Conservation (phyloP, 192 early-diverging fungal genomes). For the Haplosporangium gracile region DNA sequence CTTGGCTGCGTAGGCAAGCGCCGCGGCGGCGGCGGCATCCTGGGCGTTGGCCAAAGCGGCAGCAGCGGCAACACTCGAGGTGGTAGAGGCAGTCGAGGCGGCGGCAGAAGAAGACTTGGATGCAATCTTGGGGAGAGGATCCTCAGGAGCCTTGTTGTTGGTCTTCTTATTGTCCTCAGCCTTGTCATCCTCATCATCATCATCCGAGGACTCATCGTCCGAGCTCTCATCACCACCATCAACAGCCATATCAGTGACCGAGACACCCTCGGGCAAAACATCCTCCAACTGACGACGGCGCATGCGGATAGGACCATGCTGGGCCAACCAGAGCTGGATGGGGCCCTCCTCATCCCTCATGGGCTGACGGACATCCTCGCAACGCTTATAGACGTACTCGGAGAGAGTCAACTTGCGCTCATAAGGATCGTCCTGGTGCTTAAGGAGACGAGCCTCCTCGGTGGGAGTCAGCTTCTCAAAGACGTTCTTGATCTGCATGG, state of each 20-base stretch:
- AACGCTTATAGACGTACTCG: conserved; percentile 55
- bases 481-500: conserved; percentile 58
- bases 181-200: not conserved
- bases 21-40: not conserved
- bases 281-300: conserved; percentile 38
- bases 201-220: not conserved
- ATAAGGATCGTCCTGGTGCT: conserved; percentile 39
- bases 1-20: not conserved
- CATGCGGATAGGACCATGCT: conserved; percentile 54
- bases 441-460: conserved; percentile 28
- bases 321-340: conserved; percentile 52
- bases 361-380: conserved; percentile 52
- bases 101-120: conserved; percentile 24
- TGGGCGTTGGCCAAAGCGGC: not conserved
- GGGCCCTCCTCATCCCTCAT: conserved; percentile 54
- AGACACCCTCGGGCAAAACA: not conserved
- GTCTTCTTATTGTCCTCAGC: not conserved
- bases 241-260: not conserved
- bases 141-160: conserved; percentile 23
- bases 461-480: conserved; percentile 40
- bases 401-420: conserved; percentile 44
- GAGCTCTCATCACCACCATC: conserved; percentile 1
- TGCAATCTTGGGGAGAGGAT: conserved; percentile 48
- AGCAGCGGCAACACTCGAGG: not conserved
- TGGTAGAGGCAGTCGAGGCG: not conserved